Percentiles rank a stretch among this genome's conserved stretches.
Evolutionary conservation across 768 basidiomycete species (phyloP).

Genomic region (Holtermanniella nyarrowii): DNA sequence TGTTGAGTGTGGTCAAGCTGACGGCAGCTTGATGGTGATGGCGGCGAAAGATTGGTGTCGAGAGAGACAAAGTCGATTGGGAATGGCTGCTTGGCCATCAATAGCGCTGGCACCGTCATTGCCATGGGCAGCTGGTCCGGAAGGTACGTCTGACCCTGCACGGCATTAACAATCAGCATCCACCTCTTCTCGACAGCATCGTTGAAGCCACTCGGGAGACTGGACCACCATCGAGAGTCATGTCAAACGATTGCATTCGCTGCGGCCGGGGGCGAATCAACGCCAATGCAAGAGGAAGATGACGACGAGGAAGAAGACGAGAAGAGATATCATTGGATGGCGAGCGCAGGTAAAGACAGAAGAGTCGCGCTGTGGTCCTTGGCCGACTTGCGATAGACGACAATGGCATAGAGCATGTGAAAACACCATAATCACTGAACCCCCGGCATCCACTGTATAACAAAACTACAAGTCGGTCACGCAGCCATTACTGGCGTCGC

Average conservation of each 20-base stretch:
- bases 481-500: constrained; percentile 86
- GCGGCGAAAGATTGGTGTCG: constrained; percentile 30
- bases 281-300: background rate
- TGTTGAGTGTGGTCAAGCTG: background rate
- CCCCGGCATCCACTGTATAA: no score
- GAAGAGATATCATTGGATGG: constrained; percentile 49
- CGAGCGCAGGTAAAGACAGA: constrained; percentile 56
- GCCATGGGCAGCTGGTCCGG: constrained; percentile 94
- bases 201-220: constrained; percentile 71
- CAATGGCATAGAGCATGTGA: no score
- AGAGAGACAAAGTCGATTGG: constrained; percentile 63
- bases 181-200: constrained; percentile 71
- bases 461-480: constrained; percentile 30
- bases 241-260: constrained; percentile 72
- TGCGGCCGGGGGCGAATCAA: background rate
- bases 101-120: constrained; percentile 64
- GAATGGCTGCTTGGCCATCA: constrained; percentile 64
- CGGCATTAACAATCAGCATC: constrained; percentile 47
- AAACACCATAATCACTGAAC: no score
- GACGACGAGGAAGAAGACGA: background rate
- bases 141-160: constrained; percentile 49
- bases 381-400: constrained; percentile 35
- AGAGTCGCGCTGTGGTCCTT: constrained; percentile 62
- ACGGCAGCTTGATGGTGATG: background rate
- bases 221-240: constrained; percentile 67